These are phyloP conservation scores for Chaetomiaceae sp. DNA, from an alignment of 2,329 filamentous ascomycete genomes.

Conservation along the genomic window DNA sequence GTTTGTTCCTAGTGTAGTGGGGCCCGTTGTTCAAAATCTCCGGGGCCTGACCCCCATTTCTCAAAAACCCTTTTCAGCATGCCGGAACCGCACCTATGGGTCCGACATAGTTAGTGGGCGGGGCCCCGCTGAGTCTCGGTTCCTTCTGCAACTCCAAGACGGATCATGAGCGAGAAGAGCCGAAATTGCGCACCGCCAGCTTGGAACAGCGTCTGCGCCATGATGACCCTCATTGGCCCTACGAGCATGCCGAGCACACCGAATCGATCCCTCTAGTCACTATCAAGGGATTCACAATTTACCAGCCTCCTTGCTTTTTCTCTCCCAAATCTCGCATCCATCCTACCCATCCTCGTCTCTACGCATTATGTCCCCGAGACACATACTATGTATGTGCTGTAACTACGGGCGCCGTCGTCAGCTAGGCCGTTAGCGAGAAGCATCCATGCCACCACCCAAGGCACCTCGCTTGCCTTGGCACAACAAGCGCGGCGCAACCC, in stretches of 20 bases:
- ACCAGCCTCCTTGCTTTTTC: not conserved
- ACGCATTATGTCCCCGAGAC: too few relatives aligned
- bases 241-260: too few relatives aligned
- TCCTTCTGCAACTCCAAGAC: not conserved
- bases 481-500: not conserved
- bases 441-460: slow-evolving; percentile 4
- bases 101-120: slow-evolving; percentile 6
- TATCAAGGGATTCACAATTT: not conserved
- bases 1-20: too few relatives aligned
- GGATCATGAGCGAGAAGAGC: not conserved
- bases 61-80: not conserved
- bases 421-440: not conserved
- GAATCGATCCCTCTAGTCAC: too few relatives aligned
- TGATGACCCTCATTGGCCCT: not conserved
- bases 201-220: not conserved
- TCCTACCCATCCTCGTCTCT: not conserved
- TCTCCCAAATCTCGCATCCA: too few relatives aligned
- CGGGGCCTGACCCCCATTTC: not conserved
- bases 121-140: not conserved
- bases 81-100: slow-evolving; percentile 4
- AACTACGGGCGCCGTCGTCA: not conserved
- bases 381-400: too few relatives aligned
- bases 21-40: not conserved
- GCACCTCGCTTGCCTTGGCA: slow-evolving; percentile 2
- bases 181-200: slow-evolving; percentile 4